Conservation (phyloP, 768 basidiomycete genomes). For the Pisolithus marmoratus region DNA sequence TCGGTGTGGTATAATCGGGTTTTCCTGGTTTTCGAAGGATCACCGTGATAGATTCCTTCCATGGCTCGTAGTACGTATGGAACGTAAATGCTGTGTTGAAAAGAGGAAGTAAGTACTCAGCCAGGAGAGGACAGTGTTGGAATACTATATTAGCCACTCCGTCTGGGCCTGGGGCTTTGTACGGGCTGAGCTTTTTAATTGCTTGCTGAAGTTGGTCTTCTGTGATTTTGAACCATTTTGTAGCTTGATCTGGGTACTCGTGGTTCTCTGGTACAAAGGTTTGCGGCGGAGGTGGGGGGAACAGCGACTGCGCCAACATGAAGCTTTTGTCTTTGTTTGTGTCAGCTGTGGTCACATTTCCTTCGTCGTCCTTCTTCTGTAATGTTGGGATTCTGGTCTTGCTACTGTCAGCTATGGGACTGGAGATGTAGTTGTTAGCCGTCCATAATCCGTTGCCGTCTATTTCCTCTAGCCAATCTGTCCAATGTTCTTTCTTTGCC, state of each 20-base stretch:
- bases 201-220: constrained; percentile 3
- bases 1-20: constrained; percentile 26
- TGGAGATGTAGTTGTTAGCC: constrained; percentile 17
- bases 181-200: constrained; percentile 9
- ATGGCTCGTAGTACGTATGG: too few relatives aligned
- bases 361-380: background rate
- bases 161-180: constrained; percentile 22
- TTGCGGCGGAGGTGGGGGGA: constrained; percentile 11
- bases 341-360: background rate
- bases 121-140: constrained; percentile 16
- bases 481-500: constrained; percentile 17
- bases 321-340: constrained; percentile 19
- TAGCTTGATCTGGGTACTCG: background rate
- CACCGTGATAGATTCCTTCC: too few relatives aligned
- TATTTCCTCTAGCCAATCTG: constrained; percentile 21
- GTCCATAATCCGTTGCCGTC: constrained; percentile 14
- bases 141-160: constrained; percentile 23
- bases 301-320: constrained; percentile 16
- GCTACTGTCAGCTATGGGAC: background rate
- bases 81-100: too few relatives aligned
- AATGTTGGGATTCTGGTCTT: background rate
- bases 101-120: too few relatives aligned
- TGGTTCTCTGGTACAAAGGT: background rate
- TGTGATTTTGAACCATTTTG: constrained; percentile 1
- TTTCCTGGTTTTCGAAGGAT: constrained; percentile 37